A percentile compares a stretch with the other conserved stretches of the same genome.
Conservation (phyloP, 2,329 filamentous ascomycete species). For the Aureobasidium mangrovei region DNA sequence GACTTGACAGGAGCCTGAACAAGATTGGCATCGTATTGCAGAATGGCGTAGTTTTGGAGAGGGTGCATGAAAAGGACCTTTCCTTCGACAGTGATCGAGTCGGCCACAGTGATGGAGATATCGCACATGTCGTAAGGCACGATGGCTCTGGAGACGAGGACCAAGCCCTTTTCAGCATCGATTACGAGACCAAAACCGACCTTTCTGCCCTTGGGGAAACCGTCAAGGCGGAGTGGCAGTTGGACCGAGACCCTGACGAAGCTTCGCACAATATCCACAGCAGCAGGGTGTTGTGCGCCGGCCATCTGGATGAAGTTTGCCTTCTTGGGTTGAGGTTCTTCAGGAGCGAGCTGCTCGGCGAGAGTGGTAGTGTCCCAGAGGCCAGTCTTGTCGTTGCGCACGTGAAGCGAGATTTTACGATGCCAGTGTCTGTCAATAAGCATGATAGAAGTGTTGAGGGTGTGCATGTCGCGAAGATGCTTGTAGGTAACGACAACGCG, state of each 20-base stretch:
- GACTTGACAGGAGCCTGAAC: constrained; percentile 92
- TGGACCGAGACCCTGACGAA: constrained; percentile 89
- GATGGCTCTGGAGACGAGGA: constrained; percentile 87
- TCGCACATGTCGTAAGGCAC: constrained; percentile 96
- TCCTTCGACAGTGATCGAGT: constrained; percentile 88
- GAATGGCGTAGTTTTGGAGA: constrained; percentile 89
- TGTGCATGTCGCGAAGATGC: constrained; percentile 89
- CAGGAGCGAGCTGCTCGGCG: constrained; percentile 67
- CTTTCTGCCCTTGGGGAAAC: constrained; percentile 90
- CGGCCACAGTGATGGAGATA: constrained; percentile 90
- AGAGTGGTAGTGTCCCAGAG: constrained; percentile 92
- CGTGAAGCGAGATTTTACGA: constrained; percentile 83
- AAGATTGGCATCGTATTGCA: constrained; percentile 86
- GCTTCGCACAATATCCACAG: constrained; percentile 87
- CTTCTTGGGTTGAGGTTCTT: constrained; percentile 61
- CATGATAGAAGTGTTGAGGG: constrained; percentile 83
- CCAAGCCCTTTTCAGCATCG: constrained; percentile 89
- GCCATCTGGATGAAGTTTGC: constrained; percentile 90
- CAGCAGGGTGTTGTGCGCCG: constrained; percentile 76
- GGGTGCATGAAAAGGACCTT: constrained; percentile 95
- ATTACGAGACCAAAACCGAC: constrained; percentile 96
- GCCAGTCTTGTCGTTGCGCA: constrained; percentile 81
- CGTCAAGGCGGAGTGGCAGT: constrained; percentile 93
- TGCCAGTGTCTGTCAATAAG: constrained; percentile 95
- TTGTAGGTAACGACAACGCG: constrained; percentile 92